A percentile compares a stretch with the other conserved stretches of the same genome.
Conservation (phyloP, 2,329 filamentous ascomycete species). For the Trichoderma sp. region DNA sequence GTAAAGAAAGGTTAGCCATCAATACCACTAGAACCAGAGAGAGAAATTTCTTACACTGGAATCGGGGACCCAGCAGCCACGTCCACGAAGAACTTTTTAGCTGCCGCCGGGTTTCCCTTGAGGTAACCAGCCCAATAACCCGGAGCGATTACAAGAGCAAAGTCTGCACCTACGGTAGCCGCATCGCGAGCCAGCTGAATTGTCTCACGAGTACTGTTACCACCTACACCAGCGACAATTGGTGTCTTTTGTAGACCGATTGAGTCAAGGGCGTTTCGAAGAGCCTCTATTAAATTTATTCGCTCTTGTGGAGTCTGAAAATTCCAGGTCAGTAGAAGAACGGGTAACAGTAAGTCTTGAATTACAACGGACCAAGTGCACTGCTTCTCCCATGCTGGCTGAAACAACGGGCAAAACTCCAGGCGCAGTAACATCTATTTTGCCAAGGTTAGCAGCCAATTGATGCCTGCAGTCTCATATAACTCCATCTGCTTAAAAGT, state of each 20-base stretch:
- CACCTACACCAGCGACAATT: background rate
- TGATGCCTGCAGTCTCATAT: too few relatives aligned
- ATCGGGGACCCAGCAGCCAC: background rate
- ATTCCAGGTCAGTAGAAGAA: background rate
- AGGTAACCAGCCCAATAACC: slow-evolving; percentile 3
- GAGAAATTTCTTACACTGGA: background rate
- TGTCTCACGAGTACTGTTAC: slow-evolving; percentile 4
- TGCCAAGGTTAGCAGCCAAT: background rate
- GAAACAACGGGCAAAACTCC: slow-evolving; percentile 1
- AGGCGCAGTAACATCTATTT: background rate
- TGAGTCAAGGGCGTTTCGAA: background rate
- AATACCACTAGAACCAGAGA: background rate
- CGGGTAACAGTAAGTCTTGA: too few relatives aligned
- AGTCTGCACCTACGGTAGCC: background rate
- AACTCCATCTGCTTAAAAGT: background rate
- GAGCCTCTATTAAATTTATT: background rate
- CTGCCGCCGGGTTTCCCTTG: background rate
- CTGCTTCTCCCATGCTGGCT: slow-evolving; percentile 8
- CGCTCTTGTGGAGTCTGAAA: background rate
- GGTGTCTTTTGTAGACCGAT: background rate
- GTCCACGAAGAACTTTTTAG: background rate
- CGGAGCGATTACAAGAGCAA: background rate
- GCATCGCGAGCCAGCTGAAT: slow-evolving; percentile 4
- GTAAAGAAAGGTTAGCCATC: background rate
- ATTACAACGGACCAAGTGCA: background rate